A percentile compares a stretch with the other conserved stretches of the same genome.
Evolutionary conservation across 768 basidiomycete genomes (phyloP).

Genomic region (Trametes cingulata): DNA sequence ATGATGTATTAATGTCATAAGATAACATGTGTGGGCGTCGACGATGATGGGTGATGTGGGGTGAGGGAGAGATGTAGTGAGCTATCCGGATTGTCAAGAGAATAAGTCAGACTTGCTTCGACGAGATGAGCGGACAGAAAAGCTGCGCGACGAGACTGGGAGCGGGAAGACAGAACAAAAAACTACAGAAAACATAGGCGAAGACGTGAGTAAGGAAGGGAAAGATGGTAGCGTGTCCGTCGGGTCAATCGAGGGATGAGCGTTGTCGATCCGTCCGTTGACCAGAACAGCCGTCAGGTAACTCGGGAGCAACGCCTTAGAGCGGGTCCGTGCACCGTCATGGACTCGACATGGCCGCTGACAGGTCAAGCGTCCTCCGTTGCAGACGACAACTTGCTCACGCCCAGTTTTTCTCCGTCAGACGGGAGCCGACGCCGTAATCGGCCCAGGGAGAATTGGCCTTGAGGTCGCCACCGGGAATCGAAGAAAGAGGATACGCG

Average conservation of each 20-base stretch:
- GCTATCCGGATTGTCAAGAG: slow-evolving; percentile 34
- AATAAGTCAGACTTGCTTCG: slow-evolving; percentile 39
- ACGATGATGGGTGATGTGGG: slow-evolving; percentile 28
- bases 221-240: slow-evolving; percentile 8
- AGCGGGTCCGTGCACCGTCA: no score
- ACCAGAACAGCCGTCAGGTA: no score
- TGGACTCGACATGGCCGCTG: no score
- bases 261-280: background rate
- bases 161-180: slow-evolving; percentile 19
- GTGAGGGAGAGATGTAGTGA: slow-evolving; percentile 26
- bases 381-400: slow-evolving; percentile 1
- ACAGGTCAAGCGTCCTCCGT: no score
- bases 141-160: slow-evolving; percentile 23
- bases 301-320: no score
- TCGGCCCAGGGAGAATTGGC: slow-evolving; percentile 57
- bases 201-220: slow-evolving; percentile 9
- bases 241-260: background rate
- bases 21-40: slow-evolving; percentile 26
- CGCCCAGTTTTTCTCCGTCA: slow-evolving; percentile 32
- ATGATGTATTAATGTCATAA: slow-evolving; percentile 26
- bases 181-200: slow-evolving; percentile 18
- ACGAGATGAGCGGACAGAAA: slow-evolving; percentile 33
- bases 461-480: slow-evolving; percentile 58
- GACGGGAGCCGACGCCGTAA: slow-evolving; percentile 24
- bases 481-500: slow-evolving; percentile 50